Conservation (phyloP, 805 yeast genomes). For the Wickerhamiella occidentalis region DNA sequence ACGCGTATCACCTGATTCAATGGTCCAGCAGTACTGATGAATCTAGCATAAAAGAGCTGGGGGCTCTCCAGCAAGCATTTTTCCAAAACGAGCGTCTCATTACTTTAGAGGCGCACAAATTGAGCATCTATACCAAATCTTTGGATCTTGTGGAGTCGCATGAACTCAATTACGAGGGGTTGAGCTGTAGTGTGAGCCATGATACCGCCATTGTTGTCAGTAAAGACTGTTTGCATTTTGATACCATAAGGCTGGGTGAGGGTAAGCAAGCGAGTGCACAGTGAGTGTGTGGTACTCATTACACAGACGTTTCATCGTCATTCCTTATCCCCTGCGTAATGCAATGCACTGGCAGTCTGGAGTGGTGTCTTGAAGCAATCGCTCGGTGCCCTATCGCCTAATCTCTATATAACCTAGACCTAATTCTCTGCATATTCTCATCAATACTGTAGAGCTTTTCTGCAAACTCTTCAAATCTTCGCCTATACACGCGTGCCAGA, state of each 20-base stretch:
- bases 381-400: no score
- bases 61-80: background rate
- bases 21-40: background rate
- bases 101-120: background rate
- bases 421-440: background rate
- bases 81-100: background rate
- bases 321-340: background rate
- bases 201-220: background rate
- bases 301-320: background rate
- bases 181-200: background rate
- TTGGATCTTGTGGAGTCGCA: background rate
- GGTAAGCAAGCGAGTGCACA: no score
- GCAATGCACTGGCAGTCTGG: background rate
- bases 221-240: constrained; percentile 6
- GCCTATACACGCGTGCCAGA: background rate
- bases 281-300: no score
- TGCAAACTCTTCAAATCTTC: constrained; percentile 10
- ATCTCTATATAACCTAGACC: background rate
- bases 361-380: no score
- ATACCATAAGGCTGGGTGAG: background rate
- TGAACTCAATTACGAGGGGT: background rate
- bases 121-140: background rate
- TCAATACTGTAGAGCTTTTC: constrained; percentile 8
- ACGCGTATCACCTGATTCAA: background rate
- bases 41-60: background rate